These are phyloP conservation scores for Agaricus bisporus DNA, from an alignment of 768 basidiomycete species.

Conservation along the genomic window DNA sequence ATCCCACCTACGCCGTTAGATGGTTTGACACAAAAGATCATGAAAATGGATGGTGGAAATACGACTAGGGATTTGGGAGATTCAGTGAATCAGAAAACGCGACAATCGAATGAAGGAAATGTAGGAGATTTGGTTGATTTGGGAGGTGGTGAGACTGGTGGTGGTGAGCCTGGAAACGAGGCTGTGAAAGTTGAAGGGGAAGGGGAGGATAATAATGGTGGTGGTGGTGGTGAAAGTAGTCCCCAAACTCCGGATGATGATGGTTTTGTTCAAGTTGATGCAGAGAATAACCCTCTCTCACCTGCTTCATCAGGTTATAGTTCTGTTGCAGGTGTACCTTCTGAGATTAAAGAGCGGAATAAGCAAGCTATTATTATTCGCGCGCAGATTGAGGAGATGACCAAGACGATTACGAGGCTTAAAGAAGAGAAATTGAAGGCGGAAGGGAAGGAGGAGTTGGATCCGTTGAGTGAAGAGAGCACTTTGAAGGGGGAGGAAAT, in stretches of 20 bases:
- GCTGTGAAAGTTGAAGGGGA: neutral
- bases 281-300: conserved; percentile 2
- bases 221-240: neutral
- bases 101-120: neutral
- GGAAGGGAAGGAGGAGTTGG: conserved; percentile 13
- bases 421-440: conserved; percentile 16
- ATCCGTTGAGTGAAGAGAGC: conserved; percentile 4
- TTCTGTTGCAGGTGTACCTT: conserved; percentile 2
- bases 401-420: conserved; percentile 11
- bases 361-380: conserved; percentile 10
- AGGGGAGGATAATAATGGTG: neutral
- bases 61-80: neutral
- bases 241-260: neutral
- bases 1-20: neutral
- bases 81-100: neutral
- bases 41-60: neutral
- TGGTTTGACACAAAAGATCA: neutral
- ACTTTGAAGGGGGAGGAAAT: conserved; percentile 2
- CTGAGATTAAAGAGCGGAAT: conserved; percentile 5
- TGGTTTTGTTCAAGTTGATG: neutral
- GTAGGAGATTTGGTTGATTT: neutral
- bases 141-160: neutral
- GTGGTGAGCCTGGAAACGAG: neutral
- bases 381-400: conserved; percentile 12
- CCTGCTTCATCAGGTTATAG: neutral